Evolutionary conservation across 2,329 filamentous ascomycete genomes (phyloP).

Genomic region (Moelleriella libera): DNA sequence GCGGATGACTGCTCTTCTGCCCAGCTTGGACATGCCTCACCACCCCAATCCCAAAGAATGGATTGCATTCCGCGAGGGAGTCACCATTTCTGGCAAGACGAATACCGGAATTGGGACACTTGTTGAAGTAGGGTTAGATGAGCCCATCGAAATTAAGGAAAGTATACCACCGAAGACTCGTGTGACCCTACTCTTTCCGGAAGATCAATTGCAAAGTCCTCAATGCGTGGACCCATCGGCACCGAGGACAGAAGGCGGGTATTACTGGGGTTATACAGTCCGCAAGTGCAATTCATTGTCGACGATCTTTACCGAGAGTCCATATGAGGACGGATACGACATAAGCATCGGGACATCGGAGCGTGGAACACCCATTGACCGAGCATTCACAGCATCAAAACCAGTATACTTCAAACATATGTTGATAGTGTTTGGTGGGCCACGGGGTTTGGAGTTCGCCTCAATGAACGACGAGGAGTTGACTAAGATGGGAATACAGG

Average conservation of each 20-base stretch:
- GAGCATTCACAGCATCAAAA: conserved; percentile 28
- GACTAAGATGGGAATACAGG: conserved; percentile 45
- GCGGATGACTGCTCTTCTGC: conserved; percentile 55
- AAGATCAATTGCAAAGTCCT: conserved; percentile 27
- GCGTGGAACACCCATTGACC: conserved; percentile 43
- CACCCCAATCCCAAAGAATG: conserved; percentile 65
- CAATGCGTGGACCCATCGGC: conserved; percentile 52
- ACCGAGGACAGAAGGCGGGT: conserved; percentile 62
- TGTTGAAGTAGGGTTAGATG: conserved; percentile 43
- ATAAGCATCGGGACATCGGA: conserved; percentile 74
- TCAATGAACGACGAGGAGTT: conserved; percentile 46
- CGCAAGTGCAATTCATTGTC: conserved; percentile 54
- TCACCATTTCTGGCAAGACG: conserved; percentile 38
- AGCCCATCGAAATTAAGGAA: conserved; percentile 40
- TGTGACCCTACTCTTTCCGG: conserved; percentile 51
- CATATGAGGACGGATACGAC: conserved; percentile 67
- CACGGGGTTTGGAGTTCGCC: conserved; percentile 65
- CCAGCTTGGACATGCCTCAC: conserved; percentile 73
- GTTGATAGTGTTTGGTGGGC: conserved; percentile 67
- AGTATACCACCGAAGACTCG: conserved; percentile 56
- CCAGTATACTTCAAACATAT: conserved; percentile 50
- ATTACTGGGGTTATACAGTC: conserved; percentile 76
- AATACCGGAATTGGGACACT: conserved; percentile 32
- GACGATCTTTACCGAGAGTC: conserved; percentile 62
- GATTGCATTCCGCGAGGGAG: conserved; percentile 67